phyloP scores from a whole-genome alignment of 345 rosid species.

The Aquilaria yunnanensis region DNA sequence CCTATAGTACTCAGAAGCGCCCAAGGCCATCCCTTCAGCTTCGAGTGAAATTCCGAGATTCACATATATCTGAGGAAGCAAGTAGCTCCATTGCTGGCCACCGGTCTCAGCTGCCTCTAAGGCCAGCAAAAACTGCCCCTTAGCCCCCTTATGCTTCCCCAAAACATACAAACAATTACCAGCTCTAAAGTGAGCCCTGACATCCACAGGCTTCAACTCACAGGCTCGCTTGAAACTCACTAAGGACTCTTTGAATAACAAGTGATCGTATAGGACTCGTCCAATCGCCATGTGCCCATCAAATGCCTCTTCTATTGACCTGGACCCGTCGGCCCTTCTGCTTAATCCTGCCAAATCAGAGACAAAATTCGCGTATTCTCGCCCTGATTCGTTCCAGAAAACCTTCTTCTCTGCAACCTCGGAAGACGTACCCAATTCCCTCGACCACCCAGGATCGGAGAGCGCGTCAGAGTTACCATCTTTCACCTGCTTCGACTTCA shows the following conservation, averaged over 20 bases:
- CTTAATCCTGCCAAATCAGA: conserved; percentile 77
- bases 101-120: conserved; percentile 79
- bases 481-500: conserved; percentile 71
- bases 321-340: conserved; percentile 74
- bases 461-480: conserved; percentile 66
- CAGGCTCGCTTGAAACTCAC: conserved; percentile 92
- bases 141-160: conserved; percentile 65
- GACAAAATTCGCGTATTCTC: conserved; percentile 55
- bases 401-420: conserved; percentile 65
- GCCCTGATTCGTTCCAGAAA: conserved; percentile 75
- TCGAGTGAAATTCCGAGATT: conserved; percentile 83
- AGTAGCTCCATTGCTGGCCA: conserved; percentile 80
- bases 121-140: conserved; percentile 73
- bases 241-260: conserved; percentile 67
- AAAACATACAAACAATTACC: conserved; percentile 79
- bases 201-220: conserved; percentile 80
- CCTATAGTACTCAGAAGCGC: conserved; percentile 93
- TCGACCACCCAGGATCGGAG: conserved; percentile 92
- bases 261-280: conserved; percentile 71
- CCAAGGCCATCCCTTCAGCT: conserved; percentile 95
- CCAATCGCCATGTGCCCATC: conserved; percentile 96
- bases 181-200: conserved; percentile 79
- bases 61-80: conserved; percentile 91
- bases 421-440: conserved; percentile 70
- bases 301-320: conserved; percentile 85